A percentile compares a stretch with the other conserved stretches of the same genome.
Evolutionary conservation across 2,329 filamentous ascomycete genomes (phyloP).

Genomic region (Neonectria magnoliae): DNA sequence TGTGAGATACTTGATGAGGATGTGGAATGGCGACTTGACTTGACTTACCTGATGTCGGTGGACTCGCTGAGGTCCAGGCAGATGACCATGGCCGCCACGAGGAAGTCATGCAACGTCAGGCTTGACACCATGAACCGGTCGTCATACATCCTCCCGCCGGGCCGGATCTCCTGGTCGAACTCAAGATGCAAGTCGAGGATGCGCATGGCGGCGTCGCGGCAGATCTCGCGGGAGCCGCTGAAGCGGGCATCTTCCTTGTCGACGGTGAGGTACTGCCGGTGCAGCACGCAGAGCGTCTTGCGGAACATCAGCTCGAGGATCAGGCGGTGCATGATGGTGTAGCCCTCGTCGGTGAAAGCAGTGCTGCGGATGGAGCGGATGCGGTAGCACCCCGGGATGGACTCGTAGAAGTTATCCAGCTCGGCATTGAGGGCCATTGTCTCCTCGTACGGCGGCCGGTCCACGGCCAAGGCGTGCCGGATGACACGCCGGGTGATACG

Average conservation of each 20-base stretch:
- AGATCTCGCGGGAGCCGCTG: conserved; percentile 52
- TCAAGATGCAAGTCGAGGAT: conserved; percentile 60
- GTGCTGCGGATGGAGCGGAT: conserved; percentile 54
- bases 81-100: conserved; percentile 68
- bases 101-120: conserved; percentile 65
- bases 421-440: conserved; percentile 51
- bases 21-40: not conserved
- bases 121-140: conserved; percentile 65
- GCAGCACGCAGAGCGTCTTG: conserved; percentile 61
- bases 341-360: conserved; percentile 55
- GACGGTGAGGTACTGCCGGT: conserved; percentile 57
- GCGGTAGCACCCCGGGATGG: conserved; percentile 53
- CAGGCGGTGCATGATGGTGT: conserved; percentile 59
- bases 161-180: conserved; percentile 55
- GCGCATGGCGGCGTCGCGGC: conserved; percentile 54
- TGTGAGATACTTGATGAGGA: not conserved
- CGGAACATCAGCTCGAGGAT: conserved; percentile 60
- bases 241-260: conserved; percentile 52
- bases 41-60: conserved; percentile 47
- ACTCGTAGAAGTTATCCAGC: conserved; percentile 48
- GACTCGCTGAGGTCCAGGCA: conserved; percentile 61
- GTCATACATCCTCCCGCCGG: conserved; percentile 61
- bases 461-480: conserved; percentile 52
- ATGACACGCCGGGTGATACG: conserved; percentile 56
- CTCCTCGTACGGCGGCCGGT: conserved; percentile 48